Evolutionary conservation across 2,329 filamentous ascomycete species (phyloP).

Genomic region (Cladorrhinum sp.): DNA sequence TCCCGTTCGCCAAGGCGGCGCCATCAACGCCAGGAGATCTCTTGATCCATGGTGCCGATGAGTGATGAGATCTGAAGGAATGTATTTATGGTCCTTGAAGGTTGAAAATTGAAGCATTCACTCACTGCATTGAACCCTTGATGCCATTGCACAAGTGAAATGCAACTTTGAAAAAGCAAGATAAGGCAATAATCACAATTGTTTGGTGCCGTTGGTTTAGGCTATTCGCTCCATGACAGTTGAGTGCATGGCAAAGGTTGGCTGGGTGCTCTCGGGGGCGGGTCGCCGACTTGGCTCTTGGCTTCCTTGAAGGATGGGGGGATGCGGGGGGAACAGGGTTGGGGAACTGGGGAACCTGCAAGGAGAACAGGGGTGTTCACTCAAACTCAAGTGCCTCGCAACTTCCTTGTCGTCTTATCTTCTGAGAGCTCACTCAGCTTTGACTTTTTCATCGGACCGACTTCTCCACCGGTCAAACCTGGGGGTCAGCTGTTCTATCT

Average conservation of each 20-base stretch:
- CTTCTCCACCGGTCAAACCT: background rate
- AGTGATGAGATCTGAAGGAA: background rate
- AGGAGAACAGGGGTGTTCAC: background rate
- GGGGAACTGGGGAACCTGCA: background rate
- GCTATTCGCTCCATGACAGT: slow-evolving; percentile 17
- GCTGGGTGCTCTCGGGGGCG: slow-evolving; percentile 4
- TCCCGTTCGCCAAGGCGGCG: slow-evolving; percentile 14
- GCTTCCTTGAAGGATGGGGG: background rate
- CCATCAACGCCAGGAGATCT: slow-evolving; percentile 6
- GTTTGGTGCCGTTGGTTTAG: slow-evolving; percentile 13
- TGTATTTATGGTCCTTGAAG: background rate
- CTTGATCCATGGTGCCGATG: background rate
- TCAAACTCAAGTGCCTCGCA: background rate
- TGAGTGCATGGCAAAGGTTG: slow-evolving; percentile 8
- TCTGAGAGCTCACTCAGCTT: background rate
- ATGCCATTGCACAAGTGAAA: background rate
- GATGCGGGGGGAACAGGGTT: slow-evolving; percentile 4
- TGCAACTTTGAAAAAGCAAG: background rate
- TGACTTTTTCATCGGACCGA: background rate
- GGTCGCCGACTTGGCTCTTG: slow-evolving; percentile 5
- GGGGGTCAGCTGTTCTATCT: background rate
- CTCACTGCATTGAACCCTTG: background rate
- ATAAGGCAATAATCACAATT: background rate
- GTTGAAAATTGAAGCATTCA: background rate
- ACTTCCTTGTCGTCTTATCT: background rate